phyloP scores from a whole-genome alignment of 1,284 basidiomycete genomes.

The Ceratobasidium sp. region DNA sequence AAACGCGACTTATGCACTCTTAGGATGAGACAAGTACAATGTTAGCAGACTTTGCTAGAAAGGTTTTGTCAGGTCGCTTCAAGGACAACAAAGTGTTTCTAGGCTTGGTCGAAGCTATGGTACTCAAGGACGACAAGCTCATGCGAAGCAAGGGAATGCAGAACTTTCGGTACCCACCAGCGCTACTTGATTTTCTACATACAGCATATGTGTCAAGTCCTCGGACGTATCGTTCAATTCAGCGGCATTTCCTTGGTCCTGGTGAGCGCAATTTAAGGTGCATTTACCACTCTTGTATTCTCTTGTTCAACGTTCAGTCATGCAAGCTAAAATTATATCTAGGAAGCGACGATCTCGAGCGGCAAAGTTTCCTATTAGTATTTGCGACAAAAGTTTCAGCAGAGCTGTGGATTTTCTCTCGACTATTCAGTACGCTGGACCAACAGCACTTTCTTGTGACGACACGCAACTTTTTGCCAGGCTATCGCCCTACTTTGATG shows the following conservation, averaged over 20 bases:
- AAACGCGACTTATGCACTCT: no score
- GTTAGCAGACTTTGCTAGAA: neutral
- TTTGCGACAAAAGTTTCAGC: conserved; percentile 51
- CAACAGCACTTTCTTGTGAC: conserved; percentile 28
- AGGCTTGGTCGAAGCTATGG: conserved; percentile 56
- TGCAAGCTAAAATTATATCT: no score
- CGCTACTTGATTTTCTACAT: conserved; percentile 54
- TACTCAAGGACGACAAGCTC: conserved; percentile 52
- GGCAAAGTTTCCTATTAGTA: conserved; percentile 50
- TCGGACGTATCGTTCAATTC: no score
- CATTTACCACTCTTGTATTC: no score
- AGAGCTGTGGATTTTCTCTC: conserved; percentile 39
- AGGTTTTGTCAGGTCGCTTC: conserved; percentile 51
- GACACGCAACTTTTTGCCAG: conserved; percentile 49
- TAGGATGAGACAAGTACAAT: no score
- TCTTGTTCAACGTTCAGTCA: no score
- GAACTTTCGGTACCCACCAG: conserved; percentile 58
- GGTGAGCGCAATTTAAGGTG: no score
- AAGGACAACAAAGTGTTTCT: conserved; percentile 53
- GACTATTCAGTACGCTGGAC: conserved; percentile 21
- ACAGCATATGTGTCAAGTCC: no score
- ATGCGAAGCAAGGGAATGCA: conserved; percentile 57
- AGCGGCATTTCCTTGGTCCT: no score
- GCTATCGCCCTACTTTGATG: conserved; percentile 52
- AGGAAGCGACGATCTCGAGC: neutral